Evolutionary conservation across 1,139 yeast species (phyloP).

Genomic region (Hemisphaericaspora xylanilytica): DNA sequence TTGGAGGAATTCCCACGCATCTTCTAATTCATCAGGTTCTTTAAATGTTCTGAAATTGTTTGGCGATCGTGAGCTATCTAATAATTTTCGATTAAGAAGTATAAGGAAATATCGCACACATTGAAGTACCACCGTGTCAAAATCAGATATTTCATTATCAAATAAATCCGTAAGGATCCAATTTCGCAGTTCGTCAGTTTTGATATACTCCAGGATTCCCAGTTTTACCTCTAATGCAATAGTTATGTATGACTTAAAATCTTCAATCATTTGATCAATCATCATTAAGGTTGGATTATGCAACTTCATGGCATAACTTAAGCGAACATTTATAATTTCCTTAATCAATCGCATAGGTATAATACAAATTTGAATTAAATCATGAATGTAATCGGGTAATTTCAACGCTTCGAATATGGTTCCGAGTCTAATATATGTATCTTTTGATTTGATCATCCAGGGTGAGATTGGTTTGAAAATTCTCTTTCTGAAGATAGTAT

Average conservation of each 20-base stretch:
- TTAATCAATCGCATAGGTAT: constrained; percentile 81
- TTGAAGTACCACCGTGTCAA: constrained; percentile 69
- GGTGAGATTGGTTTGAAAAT: constrained; percentile 63
- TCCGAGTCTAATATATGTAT: constrained; percentile 63
- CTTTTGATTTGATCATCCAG: constrained; percentile 76
- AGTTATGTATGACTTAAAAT: constrained; percentile 72
- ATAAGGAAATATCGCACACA: constrained; percentile 74
- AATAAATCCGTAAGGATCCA: constrained; percentile 74
- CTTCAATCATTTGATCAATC: constrained; percentile 92
- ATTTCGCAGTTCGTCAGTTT: constrained; percentile 58
- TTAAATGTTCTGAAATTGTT: constrained; percentile 77
- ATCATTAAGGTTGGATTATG: constrained; percentile 91
- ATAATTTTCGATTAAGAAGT: constrained; percentile 68
- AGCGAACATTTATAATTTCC: constrained; percentile 73
- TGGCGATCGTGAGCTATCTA: constrained; percentile 69
- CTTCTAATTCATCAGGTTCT: constrained; percentile 86
- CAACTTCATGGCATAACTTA: constrained; percentile 74
- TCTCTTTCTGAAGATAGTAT: constrained; percentile 59
- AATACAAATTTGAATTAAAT: constrained; percentile 62
- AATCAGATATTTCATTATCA: constrained; percentile 54
- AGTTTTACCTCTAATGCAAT: constrained; percentile 76
- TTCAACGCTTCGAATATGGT: constrained; percentile 66
- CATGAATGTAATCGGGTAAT: constrained; percentile 71
- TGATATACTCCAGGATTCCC: constrained; percentile 61
- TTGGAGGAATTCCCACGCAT: constrained; percentile 72